Base-by-base conservation (phyloP, 2,329 filamentous ascomycete genomes). In the Daldinia sp. region DNA sequence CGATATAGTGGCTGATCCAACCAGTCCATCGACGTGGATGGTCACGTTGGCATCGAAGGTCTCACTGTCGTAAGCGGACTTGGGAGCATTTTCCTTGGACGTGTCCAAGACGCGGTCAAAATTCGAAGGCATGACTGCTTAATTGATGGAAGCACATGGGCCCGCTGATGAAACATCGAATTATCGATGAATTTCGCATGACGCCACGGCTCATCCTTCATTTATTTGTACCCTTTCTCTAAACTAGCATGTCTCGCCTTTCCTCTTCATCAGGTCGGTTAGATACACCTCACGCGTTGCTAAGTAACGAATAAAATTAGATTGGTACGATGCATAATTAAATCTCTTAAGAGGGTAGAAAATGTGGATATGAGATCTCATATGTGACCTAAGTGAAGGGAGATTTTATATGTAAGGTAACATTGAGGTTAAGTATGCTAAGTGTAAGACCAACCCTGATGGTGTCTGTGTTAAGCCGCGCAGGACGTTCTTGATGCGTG, bases 1-100 rank as follows among this genome's bases (percentile, higher is more conserved):
- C 20, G 94, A 97, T 80, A 98, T 97, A 67, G 93, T 95, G 74
- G 95, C 94, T 5, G 95, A 97, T 54, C 94, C 94, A 59, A 97
- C 93, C 23, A 88, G 80, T n/a, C 87, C 87, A 71, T 94, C 91
- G 58, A 98, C 92, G 75, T 92, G 90, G 73, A 98, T 94, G 1
- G 91, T 92, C 59, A 92, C 91, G 80, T 97, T 92, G 70, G 91
- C 88, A 74, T 94, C 93, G 74, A 97, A 98, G 37, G 92, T 97
- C 61, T 92, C 90, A 79, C 93, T 97, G 71, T 97, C 93, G 73
- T 90, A 94, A 42, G 93, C 91, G 63, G 89, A 90, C 75, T 87
- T 88, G 73, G 90, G 87, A 37, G 82, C 78, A 77, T 89, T 90
- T 23, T 82, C 84, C 75, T 85, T 88, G 35, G 83, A 81, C 46